A percentile compares a stretch with the other conserved stretches of the same genome.
Evolutionary conservation across 2,329 filamentous ascomycete genomes (phyloP).

Genomic region (Didymellaceae sp.): DNA sequence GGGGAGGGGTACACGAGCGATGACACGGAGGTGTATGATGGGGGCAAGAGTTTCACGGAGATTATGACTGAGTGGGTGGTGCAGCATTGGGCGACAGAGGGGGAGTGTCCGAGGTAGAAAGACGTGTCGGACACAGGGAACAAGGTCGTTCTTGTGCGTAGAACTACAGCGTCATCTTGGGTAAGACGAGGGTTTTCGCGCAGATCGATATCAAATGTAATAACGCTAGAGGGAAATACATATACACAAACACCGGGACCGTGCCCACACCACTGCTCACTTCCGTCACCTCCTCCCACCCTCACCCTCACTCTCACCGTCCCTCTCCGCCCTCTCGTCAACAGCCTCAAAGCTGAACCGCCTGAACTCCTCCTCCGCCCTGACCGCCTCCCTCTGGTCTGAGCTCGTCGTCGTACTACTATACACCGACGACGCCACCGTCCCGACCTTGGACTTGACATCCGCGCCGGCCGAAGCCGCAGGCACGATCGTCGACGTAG

Average conservation of each 20-base stretch:
- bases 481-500: not conserved
- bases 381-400: constrained; percentile 18
- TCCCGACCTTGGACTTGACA: not conserved
- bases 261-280: too few relatives aligned
- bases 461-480: not conserved
- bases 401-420: constrained; percentile 17
- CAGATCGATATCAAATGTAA: too few relatives aligned
- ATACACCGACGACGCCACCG: constrained; percentile 15
- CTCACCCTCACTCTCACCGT: not conserved
- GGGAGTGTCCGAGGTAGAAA: constrained; percentile 22
- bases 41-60: constrained; percentile 61
- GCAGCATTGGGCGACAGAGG: constrained; percentile 57
- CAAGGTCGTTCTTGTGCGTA: too few relatives aligned
- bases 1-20: constrained; percentile 57
- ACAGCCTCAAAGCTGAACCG: constrained; percentile 30
- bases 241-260: not conserved
- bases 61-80: constrained; percentile 66
- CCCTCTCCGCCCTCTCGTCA: constrained; percentile 1
- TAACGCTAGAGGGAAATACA: not conserved
- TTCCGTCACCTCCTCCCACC: too few relatives aligned
- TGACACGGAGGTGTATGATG: constrained; percentile 61
- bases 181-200: not conserved
- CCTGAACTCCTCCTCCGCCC: constrained; percentile 27
- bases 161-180: not conserved
- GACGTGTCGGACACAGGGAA: too few relatives aligned